Conservation (phyloP, 139 green algal genomes). For the Monoraphidium neglectum region DNA sequence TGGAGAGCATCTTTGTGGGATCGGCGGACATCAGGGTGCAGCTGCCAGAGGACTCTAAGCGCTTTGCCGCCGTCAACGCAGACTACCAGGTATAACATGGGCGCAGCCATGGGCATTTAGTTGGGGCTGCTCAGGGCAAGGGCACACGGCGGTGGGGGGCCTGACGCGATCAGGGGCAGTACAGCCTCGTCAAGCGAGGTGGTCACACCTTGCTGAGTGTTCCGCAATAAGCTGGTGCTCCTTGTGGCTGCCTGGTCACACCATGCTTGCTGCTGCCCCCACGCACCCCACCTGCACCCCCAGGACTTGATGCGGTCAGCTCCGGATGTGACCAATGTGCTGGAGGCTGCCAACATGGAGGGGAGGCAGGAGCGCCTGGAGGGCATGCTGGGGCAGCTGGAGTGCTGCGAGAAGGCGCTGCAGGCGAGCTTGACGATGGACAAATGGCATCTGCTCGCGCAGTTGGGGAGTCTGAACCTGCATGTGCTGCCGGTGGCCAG, state of each 20-base stretch:
- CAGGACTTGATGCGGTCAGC: constrained; percentile 78
- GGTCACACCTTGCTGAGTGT: too few species aligned
- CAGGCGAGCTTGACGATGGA: constrained; percentile 60
- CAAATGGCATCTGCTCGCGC: too few species aligned
- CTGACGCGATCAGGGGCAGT: too few species aligned
- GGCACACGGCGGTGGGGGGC: too few species aligned
- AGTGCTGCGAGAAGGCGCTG: constrained; percentile 94
- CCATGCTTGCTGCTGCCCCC: background rate
- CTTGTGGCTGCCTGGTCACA: background rate
- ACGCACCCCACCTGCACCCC: constrained; percentile 12
- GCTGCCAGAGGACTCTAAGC: constrained; percentile 88
- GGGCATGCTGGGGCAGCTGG: constrained; percentile 82
- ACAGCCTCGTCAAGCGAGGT: background rate
- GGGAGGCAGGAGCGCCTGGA: constrained; percentile 89
- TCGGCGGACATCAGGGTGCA: constrained; percentile 90
- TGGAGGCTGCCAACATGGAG: constrained; percentile 90
- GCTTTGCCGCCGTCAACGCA: constrained; percentile 81
- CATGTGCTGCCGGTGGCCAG: too few species aligned
- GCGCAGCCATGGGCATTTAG: background rate
- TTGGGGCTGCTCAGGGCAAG: background rate
- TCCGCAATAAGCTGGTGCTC: too few species aligned
- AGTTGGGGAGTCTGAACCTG: too few species aligned
- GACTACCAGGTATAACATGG: constrained; percentile 70
- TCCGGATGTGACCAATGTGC: constrained; percentile 76
- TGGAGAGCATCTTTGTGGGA: constrained; percentile 92